phyloP scores from a whole-genome alignment of 1,139 yeast species.

The Hanseniaspora sp. region DNA sequence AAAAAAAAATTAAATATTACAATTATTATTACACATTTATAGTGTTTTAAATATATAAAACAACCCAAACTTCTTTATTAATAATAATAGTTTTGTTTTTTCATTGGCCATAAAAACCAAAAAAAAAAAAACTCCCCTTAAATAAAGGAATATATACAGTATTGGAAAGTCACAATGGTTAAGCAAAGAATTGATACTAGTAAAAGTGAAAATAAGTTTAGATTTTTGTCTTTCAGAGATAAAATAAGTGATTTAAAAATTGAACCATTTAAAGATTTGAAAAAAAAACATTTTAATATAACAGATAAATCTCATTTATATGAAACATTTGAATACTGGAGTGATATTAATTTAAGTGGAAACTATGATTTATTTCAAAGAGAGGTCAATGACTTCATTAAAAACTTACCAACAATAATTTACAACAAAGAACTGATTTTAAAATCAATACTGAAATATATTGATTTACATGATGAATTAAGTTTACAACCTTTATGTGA shows the following conservation, averaged over 20 bases:
- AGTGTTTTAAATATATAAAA: too few relatives aligned
- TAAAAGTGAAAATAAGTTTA: constrained; percentile 47
- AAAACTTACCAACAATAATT: constrained; percentile 70
- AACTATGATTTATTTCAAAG: constrained; percentile 55
- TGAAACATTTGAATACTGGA: constrained; percentile 76
- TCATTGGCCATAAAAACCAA: not conserved
- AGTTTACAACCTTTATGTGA: constrained; percentile 78
- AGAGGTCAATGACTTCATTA: constrained; percentile 44
- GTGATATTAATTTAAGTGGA: constrained; percentile 70
- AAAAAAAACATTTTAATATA: constrained; percentile 55
- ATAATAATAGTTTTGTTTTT: too few relatives aligned
- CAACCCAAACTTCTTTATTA: too few relatives aligned
- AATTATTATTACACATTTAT: too few relatives aligned
- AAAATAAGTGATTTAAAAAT: constrained; percentile 74
- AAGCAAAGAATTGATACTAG: constrained; percentile 37
- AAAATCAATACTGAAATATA: constrained; percentile 40
- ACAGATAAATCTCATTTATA: constrained; percentile 70
- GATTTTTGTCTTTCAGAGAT: constrained; percentile 67
- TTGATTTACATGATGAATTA: constrained; percentile 48
- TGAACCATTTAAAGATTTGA: constrained; percentile 62
- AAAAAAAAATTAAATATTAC: too few relatives aligned
- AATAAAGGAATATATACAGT: too few relatives aligned
- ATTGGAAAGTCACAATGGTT: constrained; percentile 19
- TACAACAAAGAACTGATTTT: constrained; percentile 60
- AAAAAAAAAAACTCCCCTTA: not conserved